Conservation (phyloP, 208 protist genomes). For the Acanthamoeba royreba region DNA sequence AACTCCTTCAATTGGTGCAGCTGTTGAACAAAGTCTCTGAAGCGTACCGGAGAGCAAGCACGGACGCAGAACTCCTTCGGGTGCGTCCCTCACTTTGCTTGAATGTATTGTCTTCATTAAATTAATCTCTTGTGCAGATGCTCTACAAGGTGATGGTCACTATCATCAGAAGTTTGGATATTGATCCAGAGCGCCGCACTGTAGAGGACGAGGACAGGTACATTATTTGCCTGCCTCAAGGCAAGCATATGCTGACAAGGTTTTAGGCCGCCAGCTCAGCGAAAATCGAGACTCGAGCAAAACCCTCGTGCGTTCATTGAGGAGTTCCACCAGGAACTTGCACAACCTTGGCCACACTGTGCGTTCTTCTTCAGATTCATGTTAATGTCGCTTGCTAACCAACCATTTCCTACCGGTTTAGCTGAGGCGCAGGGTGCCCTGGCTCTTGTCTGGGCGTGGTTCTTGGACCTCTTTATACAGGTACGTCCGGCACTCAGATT, state of each 20-base stretch:
- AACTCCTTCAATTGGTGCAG: background rate
- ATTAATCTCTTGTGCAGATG: background rate
- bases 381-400: too few species aligned
- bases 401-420: too few species aligned
- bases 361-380: background rate
- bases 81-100: background rate
- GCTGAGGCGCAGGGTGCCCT: background rate
- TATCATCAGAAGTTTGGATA: background rate
- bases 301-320: background rate
- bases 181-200: background rate
- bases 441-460: background rate
- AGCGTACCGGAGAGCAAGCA: background rate
- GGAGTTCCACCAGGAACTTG: background rate
- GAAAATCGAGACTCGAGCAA: too few species aligned
- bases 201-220: background rate
- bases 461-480: background rate
- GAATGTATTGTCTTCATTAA: background rate
- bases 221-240: background rate
- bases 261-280: too few species aligned
- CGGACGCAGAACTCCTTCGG: background rate
- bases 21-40: background rate
- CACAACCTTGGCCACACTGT: background rate
- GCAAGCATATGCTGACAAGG: background rate
- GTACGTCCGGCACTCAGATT: background rate
- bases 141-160: background rate